phyloP scores from a whole-genome alignment of 345 rosid species.

The Physaria fendleri region DNA sequence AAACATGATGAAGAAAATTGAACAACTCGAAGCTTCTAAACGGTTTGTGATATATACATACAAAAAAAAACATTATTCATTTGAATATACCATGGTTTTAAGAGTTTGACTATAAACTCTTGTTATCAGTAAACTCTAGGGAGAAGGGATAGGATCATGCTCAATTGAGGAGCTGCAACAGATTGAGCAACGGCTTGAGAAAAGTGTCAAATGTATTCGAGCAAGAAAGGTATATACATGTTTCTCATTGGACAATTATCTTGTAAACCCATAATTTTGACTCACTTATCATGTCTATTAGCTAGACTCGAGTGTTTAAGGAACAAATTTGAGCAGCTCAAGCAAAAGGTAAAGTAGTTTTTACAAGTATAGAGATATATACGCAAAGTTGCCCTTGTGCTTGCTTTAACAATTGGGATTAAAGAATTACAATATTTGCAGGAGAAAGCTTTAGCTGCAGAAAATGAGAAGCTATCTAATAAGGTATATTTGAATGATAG shows the following conservation, averaged over 20 bases:
- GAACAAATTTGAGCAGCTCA: constrained; percentile 59
- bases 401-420: constrained; percentile 9
- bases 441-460: constrained; percentile 54
- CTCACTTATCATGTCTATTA: not conserved
- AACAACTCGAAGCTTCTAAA: constrained; percentile 65
- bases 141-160: constrained; percentile 49
- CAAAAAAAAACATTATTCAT: not conserved
- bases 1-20: constrained; percentile 68
- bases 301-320: constrained; percentile 69
- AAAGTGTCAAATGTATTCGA: constrained; percentile 47
- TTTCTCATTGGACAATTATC: not conserved
- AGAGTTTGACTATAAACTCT: not conserved
- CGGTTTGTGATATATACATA: constrained; percentile 46
- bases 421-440: constrained; percentile 27
- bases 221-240: constrained; percentile 54
- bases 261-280: not conserved
- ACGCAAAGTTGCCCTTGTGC: not conserved
- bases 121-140: constrained; percentile 44
- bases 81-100: not conserved
- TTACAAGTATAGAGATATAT: not conserved
- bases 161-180: constrained; percentile 52
- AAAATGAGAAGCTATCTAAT: constrained; percentile 47
- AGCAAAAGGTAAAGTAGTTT: constrained; percentile 50
- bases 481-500: constrained; percentile 46
- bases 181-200: constrained; percentile 53